Conservation (phyloP, 768 basidiomycete species). For the Lactifluus volemus region DNA sequence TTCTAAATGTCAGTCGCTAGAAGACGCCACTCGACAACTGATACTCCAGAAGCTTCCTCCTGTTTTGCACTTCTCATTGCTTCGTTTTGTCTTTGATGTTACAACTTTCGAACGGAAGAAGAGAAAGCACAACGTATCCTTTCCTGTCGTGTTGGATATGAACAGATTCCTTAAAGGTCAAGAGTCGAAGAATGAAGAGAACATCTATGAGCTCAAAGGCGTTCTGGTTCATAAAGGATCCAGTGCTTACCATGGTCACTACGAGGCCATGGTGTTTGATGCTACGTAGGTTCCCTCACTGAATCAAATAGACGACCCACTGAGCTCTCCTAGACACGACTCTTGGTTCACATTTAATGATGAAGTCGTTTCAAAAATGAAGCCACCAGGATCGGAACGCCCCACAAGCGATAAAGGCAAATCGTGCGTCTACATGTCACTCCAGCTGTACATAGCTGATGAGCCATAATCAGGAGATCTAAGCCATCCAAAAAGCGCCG, state of each 20-base stretch:
- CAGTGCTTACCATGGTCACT: constrained; percentile 90
- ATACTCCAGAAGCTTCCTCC: constrained; percentile 69
- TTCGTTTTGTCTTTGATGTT: constrained; percentile 88
- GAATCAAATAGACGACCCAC: not conserved
- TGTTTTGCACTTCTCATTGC: constrained; percentile 82
- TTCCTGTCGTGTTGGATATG: constrained; percentile 72
- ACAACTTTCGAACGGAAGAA: constrained; percentile 78
- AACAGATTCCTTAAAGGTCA: constrained; percentile 38
- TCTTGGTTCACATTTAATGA: constrained; percentile 94
- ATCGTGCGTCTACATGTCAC: constrained; percentile 7
- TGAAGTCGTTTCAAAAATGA: constrained; percentile 64
- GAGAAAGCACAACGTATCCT: constrained; percentile 72
- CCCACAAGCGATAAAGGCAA: constrained; percentile 25
- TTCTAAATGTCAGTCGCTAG: constrained; percentile 58
- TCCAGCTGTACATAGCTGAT: not conserved
- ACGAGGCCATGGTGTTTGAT: constrained; percentile 80
- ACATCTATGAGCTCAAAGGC: constrained; percentile 75
- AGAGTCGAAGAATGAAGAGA: constrained; percentile 18
- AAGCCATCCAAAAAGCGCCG: constrained; percentile 37
- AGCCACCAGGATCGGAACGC: constrained; percentile 38
- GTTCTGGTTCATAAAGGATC: constrained; percentile 82
- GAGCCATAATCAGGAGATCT: constrained; percentile 4
- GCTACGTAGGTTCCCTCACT: constrained; percentile 37
- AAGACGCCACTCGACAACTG: constrained; percentile 73
- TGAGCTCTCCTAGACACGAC: constrained; percentile 35